Evolutionary conservation across 2,329 filamentous ascomycete genomes (phyloP).

Genomic region (Cadophora sp.): DNA sequence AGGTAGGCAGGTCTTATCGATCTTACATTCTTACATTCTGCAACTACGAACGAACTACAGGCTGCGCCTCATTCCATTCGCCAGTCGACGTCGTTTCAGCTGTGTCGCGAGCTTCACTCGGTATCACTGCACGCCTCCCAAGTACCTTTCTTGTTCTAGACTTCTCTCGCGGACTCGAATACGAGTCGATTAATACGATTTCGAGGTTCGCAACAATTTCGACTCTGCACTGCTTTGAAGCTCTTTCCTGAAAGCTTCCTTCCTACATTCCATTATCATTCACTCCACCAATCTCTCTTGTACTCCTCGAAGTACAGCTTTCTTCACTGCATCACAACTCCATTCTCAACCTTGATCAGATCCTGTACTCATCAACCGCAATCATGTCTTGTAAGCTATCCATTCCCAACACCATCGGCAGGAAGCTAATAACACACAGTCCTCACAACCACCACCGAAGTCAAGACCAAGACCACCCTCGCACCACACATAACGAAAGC

Average conservation of each 20-base stretch:
- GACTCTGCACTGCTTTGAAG: background rate
- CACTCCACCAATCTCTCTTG: background rate
- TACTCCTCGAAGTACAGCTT: background rate
- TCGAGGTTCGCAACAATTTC: background rate
- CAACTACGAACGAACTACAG: slow-evolving; percentile 6
- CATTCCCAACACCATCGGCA: background rate
- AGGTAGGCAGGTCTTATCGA: background rate
- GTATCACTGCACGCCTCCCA: background rate
- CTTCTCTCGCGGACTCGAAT: background rate
- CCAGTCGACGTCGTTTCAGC: background rate
- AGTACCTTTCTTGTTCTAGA: background rate
- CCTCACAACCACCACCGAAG: slow-evolving; percentile 37
- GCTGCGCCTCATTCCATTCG: slow-evolving; percentile 14
- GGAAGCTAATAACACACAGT: slow-evolving; percentile 25
- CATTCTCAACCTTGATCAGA: background rate
- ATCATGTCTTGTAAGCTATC: slow-evolving; percentile 39
- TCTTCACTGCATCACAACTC: background rate
- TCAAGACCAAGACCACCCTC: slow-evolving; percentile 69
- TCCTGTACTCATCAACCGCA: slow-evolving; percentile 1
- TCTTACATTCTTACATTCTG: background rate
- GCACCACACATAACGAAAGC: slow-evolving; percentile 70
- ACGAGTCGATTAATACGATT: background rate
- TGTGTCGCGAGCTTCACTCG: slow-evolving; percentile 11
- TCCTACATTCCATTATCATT: background rate
- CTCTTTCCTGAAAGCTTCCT: background rate